These are phyloP conservation scores for Saccharomycopsis schoenii DNA, from an alignment of 805 yeast species.

Conservation along the genomic window DNA sequence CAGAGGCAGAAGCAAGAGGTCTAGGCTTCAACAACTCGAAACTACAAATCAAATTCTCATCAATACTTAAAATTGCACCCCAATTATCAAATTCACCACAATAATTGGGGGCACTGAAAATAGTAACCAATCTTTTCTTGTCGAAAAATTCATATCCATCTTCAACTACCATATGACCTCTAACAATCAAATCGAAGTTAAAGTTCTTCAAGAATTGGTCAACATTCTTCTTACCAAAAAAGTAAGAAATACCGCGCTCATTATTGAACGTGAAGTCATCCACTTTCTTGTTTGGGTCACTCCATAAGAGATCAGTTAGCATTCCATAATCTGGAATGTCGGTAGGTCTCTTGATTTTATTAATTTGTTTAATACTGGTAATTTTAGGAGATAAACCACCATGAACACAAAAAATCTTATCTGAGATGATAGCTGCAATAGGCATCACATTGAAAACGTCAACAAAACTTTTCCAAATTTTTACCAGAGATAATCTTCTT, in stretches of 20 bases:
- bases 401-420: conserved; percentile 77
- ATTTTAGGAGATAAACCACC: conserved; percentile 76
- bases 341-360: conserved; percentile 69
- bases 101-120: conserved; percentile 66
- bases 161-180: conserved; percentile 85
- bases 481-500: conserved; percentile 57
- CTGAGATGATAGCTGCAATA: conserved; percentile 74
- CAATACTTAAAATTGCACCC: conserved; percentile 98
- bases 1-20: neutral
- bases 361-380: conserved; percentile 63
- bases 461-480: conserved; percentile 72
- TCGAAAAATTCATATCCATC: conserved; percentile 74
- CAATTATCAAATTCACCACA: conserved; percentile 81
- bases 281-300: conserved; percentile 74
- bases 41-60: conserved; percentile 84
- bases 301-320: conserved; percentile 70
- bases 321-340: conserved; percentile 81
- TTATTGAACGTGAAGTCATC: conserved; percentile 78
- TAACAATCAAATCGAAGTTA: conserved; percentile 70
- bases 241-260: conserved; percentile 76
- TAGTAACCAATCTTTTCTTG: conserved; percentile 61
- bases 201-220: conserved; percentile 66
- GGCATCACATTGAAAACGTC: conserved; percentile 78
- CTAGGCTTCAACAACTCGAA: conserved; percentile 85
- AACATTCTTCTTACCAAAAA: conserved; percentile 70